A percentile compares a stretch with the other conserved stretches of the same genome.
Conservation (phyloP, 345 rosid species). For the Carallia brachiata region DNA sequence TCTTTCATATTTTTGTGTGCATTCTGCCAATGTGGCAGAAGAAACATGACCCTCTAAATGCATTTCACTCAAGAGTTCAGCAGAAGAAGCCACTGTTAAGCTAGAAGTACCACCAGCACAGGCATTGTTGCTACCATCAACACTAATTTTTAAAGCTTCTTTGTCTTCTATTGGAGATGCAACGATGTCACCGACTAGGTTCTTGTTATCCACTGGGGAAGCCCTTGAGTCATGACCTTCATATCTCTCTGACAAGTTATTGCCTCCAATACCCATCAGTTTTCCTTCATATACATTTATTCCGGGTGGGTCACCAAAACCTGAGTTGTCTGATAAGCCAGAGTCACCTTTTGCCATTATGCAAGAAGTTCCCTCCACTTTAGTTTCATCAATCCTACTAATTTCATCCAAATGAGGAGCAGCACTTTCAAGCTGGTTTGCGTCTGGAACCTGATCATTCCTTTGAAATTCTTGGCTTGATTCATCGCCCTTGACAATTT, state of each 20-base stretch:
- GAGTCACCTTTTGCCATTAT: slow-evolving; percentile 25
- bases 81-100: slow-evolving; percentile 6
- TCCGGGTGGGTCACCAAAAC: slow-evolving; percentile 20
- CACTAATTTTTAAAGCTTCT: slow-evolving; percentile 24
- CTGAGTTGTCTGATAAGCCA: slow-evolving; percentile 26
- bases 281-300: slow-evolving; percentile 16
- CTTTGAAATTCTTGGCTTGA: slow-evolving; percentile 22
- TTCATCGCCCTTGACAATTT: neutral
- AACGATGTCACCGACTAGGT: slow-evolving; percentile 23
- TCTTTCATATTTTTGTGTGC: slow-evolving; percentile 20
- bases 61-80: slow-evolving; percentile 20
- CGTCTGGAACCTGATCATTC: slow-evolving; percentile 26
- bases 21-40: slow-evolving; percentile 22
- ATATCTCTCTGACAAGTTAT: slow-evolving; percentile 18
- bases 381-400: slow-evolving; percentile 3
- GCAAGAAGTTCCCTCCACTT: slow-evolving; percentile 31
- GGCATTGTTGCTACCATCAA: slow-evolving; percentile 19
- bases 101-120: slow-evolving; percentile 19
- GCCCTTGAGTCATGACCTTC: slow-evolving; percentile 20
- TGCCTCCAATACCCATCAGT: slow-evolving; percentile 14
- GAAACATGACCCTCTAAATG: slow-evolving; percentile 14
- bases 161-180: slow-evolving; percentile 27
- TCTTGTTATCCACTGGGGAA: slow-evolving; percentile 22
- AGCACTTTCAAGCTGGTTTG: slow-evolving; percentile 21
- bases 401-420: slow-evolving; percentile 18